Evolutionary conservation across 129 eudicot species (phyloP).

Genomic region (Gnaphalium uliginosum): DNA sequence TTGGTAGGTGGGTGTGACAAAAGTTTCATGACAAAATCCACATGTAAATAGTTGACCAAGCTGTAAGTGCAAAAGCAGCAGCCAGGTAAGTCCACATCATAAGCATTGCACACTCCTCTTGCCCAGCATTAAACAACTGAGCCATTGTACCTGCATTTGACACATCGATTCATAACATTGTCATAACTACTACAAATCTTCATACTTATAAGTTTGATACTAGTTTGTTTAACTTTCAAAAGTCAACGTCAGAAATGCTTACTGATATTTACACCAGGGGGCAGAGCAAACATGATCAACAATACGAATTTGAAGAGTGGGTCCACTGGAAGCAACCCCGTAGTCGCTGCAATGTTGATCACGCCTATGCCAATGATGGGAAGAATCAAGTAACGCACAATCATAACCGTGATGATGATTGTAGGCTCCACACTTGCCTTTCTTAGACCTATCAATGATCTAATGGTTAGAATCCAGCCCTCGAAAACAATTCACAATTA

Average conservation of each 20-base stretch:
- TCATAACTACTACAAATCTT: background rate
- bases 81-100: slow-evolving; percentile 82
- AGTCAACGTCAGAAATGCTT: slow-evolving; percentile 21
- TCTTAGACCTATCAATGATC: slow-evolving; percentile 48
- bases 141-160: slow-evolving; percentile 77
- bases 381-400: slow-evolving; percentile 59
- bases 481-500: background rate
- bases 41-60: slow-evolving; percentile 83
- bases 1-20: background rate
- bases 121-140: slow-evolving; percentile 73
- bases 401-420: slow-evolving; percentile 43
- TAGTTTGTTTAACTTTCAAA: background rate
- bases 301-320: slow-evolving; percentile 76
- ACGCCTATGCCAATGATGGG: slow-evolving; percentile 68
- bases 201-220: background rate
- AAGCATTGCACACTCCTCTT: slow-evolving; percentile 84
- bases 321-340: slow-evolving; percentile 72
- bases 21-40: slow-evolving; percentile 58
- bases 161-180: background rate
- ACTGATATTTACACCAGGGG: slow-evolving; percentile 88
- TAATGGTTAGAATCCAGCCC: background rate
- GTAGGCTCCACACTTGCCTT: slow-evolving; percentile 42
- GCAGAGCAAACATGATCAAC: slow-evolving; percentile 75
- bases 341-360: slow-evolving; percentile 50
- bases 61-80: slow-evolving; percentile 69